Conservation (phyloP, 805 yeast genomes). For the Zygotorulaspora chibaensis region DNA sequence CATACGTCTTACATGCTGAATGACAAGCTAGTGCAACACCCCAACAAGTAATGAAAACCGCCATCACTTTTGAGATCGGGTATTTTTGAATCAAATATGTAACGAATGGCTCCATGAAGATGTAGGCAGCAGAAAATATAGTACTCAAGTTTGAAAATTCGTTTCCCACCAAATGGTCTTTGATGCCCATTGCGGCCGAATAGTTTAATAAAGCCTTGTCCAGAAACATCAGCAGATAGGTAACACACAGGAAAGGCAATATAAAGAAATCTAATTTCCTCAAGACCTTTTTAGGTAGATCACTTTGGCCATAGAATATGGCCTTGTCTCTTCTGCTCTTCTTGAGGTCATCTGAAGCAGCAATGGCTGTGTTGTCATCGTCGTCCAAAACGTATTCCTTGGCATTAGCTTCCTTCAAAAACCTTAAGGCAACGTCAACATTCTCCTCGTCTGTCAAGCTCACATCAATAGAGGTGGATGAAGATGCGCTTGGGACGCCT, state of each 20-base stretch:
- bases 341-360: slow-evolving; percentile 5
- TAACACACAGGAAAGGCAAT: slow-evolving; percentile 47
- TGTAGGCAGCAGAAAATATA: slow-evolving; percentile 50
- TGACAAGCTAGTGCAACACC: slow-evolving; percentile 50
- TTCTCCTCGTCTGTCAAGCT: slow-evolving; percentile 10
- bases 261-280: slow-evolving; percentile 46
- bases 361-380: slow-evolving; percentile 2
- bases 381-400: slow-evolving; percentile 15
- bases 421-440: slow-evolving; percentile 25
- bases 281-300: slow-evolving; percentile 20
- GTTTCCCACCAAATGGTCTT: slow-evolving; percentile 42
- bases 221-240: slow-evolving; percentile 53
- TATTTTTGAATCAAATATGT: slow-evolving; percentile 46
- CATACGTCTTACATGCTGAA: slow-evolving; percentile 49
- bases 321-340: slow-evolving; percentile 4
- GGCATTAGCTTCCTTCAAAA: slow-evolving; percentile 19
- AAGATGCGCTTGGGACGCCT: slow-evolving; percentile 5
- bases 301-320: slow-evolving; percentile 26
- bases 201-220: slow-evolving; percentile 58
- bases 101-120: slow-evolving; percentile 50
- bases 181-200: slow-evolving; percentile 64
- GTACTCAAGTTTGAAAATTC: slow-evolving; percentile 53
- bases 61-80: slow-evolving; percentile 51
- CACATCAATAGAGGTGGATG: slow-evolving; percentile 4
- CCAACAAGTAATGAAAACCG: slow-evolving; percentile 48